Conservation (phyloP, 148 eudicot species). For the Rhododendron ovatum region DNA sequence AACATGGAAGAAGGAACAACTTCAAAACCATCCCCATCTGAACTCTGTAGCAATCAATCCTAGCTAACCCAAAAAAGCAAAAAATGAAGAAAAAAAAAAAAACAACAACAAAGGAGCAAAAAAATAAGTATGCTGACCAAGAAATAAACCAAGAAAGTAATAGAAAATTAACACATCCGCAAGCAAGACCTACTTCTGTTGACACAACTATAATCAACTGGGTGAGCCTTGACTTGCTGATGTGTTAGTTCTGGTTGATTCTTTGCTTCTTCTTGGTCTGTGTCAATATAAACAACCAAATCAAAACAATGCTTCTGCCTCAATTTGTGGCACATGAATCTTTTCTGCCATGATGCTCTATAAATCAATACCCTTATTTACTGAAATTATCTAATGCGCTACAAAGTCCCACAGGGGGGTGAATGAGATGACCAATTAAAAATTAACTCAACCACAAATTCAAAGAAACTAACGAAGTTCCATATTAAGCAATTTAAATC, state of each 20-base stretch:
- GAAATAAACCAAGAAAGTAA: not conserved
- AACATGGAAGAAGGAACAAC: not conserved
- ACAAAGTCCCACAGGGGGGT: no score
- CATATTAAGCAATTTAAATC: no score
- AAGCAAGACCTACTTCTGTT: not conserved
- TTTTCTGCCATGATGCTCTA: not conserved
- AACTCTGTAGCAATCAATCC: not conserved
- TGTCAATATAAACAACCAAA: not conserved
- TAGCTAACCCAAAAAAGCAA: not conserved
- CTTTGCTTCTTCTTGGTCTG: not conserved
- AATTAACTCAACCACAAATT: no score
- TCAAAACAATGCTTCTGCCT: not conserved
- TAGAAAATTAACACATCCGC: not conserved
- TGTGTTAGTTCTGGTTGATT: not conserved
- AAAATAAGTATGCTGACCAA: not conserved
- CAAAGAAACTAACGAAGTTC: no score
- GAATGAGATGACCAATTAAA: no score
- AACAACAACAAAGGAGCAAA: not conserved
- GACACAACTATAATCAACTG: not conserved
- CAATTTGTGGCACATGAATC: not conserved
- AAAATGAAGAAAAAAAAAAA: not conserved
- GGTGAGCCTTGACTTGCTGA: not conserved
- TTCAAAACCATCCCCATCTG: not conserved
- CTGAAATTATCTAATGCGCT: no score
- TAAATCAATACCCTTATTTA: no score